Conservation (phyloP, 768 basidiomycete species). For the Agrocybe chaxingu region DNA sequence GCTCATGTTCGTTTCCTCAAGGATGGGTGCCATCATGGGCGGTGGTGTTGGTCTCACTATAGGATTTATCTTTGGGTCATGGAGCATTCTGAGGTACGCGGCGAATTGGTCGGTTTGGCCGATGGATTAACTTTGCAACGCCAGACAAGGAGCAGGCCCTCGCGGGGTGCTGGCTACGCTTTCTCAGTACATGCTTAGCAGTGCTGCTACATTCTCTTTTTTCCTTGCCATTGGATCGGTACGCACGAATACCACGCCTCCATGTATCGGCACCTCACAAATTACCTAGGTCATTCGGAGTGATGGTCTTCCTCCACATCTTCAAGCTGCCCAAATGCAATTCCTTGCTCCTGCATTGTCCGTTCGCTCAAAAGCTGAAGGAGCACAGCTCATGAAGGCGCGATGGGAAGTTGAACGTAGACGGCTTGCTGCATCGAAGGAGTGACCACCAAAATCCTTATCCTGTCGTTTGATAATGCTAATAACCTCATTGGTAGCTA, state of each 20-base stretch:
- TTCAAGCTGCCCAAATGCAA: conserved; percentile 63
- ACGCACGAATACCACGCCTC: conserved; percentile 19
- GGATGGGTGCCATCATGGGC: conserved; percentile 92
- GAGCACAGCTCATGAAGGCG: conserved; percentile 65
- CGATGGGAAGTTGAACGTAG: conserved; percentile 70
- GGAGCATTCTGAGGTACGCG: conserved; percentile 82
- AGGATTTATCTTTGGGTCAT: conserved; percentile 95
- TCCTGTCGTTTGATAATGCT: no score
- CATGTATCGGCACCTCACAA: conserved; percentile 7
- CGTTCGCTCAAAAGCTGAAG: conserved; percentile 64
- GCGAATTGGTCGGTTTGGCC: neutral
- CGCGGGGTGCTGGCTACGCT: conserved; percentile 88
- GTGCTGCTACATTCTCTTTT: conserved; percentile 95
- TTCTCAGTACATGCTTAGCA: conserved; percentile 97
- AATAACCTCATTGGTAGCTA: no score
- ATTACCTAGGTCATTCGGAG: conserved; percentile 80
- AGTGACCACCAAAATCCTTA: conserved; percentile 7
- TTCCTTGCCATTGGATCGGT: conserved; percentile 96
- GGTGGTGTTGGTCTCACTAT: conserved; percentile 94
- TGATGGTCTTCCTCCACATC: conserved; percentile 60
- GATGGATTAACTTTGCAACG: conserved; percentile 2
- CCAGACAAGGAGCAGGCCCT: conserved; percentile 86
- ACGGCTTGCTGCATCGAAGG: conserved; percentile 20
- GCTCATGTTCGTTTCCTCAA: conserved; percentile 23
- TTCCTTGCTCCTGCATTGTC: conserved; percentile 45